Conservation (phyloP, 129 eudicot genomes). For the Silybum marianum region DNA sequence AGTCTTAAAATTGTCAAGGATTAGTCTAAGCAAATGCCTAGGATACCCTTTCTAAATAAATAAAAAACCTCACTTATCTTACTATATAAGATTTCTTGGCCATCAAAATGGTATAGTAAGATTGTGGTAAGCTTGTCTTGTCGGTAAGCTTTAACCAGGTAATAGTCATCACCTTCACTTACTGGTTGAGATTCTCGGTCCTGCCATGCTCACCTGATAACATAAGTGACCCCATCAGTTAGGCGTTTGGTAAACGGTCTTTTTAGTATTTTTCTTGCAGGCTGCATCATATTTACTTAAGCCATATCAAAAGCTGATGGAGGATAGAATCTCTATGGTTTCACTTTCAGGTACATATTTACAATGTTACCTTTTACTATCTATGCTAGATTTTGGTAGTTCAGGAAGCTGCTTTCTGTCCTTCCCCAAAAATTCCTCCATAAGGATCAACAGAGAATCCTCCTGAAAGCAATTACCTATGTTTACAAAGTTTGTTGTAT, state of each 20-base stretch:
- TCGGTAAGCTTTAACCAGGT: no score
- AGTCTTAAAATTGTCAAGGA: no score
- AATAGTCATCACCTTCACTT: no score
- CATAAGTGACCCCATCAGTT: neutral
- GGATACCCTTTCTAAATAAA: no score
- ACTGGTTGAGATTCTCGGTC: no score
- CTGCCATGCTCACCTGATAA: neutral
- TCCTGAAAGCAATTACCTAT: neutral
- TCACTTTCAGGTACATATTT: neutral
- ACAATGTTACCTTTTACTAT: neutral
- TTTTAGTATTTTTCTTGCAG: neutral
- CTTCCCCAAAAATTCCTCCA: neutral
- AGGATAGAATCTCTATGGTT: neutral
- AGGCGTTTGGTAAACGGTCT: neutral
- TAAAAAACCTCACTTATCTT: no score
- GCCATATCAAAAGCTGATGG: neutral
- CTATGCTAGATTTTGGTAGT: neutral
- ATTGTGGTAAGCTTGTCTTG: no score
- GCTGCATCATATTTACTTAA: constrained; percentile 3
- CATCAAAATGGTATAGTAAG: no score
- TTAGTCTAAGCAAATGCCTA: no score
- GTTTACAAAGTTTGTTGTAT: neutral
- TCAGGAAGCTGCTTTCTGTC: neutral
- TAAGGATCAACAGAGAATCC: neutral
- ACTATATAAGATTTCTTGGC: no score